phyloP scores from a whole-genome alignment of 208 protist genomes.

The Acanthamoeba sp. region DNA sequence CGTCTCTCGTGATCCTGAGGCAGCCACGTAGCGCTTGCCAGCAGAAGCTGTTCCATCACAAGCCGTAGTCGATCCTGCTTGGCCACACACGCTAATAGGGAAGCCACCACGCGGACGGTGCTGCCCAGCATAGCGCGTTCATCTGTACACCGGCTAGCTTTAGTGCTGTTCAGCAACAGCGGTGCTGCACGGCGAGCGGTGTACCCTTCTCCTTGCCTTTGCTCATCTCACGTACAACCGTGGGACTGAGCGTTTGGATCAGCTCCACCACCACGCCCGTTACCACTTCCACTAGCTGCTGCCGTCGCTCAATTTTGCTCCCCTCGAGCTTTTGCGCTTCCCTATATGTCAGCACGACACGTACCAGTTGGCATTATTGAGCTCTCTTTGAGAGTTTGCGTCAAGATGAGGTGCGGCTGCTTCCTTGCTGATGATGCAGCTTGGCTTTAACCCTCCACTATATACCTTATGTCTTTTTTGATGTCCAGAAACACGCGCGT shows the following conservation, averaged over 20 bases:
- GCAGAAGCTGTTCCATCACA: slow-evolving; percentile 69
- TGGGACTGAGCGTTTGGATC: slow-evolving; percentile 15
- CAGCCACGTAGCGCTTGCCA: slow-evolving; percentile 20
- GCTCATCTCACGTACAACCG: neutral
- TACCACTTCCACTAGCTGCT: slow-evolving; percentile 56
- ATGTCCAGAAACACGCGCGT: slow-evolving; percentile 60
- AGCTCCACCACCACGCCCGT: slow-evolving; percentile 58
- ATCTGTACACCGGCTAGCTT: neutral
- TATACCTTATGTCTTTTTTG: slow-evolving; percentile 24
- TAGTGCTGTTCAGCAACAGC: neutral
- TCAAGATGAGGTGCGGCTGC: too few species aligned
- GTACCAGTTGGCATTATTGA: too few species aligned
- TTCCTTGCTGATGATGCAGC: too few species aligned
- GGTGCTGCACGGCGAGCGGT: neutral
- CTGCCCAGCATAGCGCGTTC: neutral
- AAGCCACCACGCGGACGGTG: neutral
- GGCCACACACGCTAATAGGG: neutral
- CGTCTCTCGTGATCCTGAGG: slow-evolving; percentile 12
- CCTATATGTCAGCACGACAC: too few species aligned
- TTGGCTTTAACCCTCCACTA: too few species aligned
- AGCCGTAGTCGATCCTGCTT: neutral
- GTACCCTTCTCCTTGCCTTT: slow-evolving; percentile 58
- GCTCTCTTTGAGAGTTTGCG: too few species aligned
- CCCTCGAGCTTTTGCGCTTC: slow-evolving; percentile 24
- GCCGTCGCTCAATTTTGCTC: slow-evolving; percentile 28